These are phyloP conservation scores for Thelonectria rubi DNA, from an alignment of 2,329 filamentous ascomycete genomes.

Conservation along the genomic window DNA sequence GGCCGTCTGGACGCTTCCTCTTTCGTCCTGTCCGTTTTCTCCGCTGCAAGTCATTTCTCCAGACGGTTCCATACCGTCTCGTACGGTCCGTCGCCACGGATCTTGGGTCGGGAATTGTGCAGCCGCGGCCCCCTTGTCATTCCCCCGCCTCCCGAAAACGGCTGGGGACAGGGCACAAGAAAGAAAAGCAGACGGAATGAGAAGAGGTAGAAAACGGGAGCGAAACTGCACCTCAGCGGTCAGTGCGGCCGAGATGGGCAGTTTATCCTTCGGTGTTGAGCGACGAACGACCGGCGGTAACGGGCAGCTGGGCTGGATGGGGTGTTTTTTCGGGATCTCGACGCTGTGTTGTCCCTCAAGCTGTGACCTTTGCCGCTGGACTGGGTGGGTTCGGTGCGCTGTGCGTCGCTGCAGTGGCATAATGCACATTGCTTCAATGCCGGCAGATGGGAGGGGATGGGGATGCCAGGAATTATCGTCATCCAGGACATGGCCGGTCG, in stretches of 20 bases:
- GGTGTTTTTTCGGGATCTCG: slow-evolving; percentile 20
- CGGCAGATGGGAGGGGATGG: slow-evolving; percentile 12
- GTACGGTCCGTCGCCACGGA: background rate
- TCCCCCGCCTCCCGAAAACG: background rate
- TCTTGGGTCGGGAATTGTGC: background rate
- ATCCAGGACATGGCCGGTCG: background rate
- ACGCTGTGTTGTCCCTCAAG: slow-evolving; percentile 8
- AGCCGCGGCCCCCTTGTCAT: background rate
- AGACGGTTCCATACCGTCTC: slow-evolving; percentile 5
- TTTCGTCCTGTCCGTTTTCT: background rate
- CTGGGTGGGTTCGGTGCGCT: slow-evolving; percentile 3
- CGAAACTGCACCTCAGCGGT: slow-evolving; percentile 10
- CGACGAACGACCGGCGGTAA: slow-evolving; percentile 1
- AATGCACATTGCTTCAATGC: slow-evolving; percentile 8
- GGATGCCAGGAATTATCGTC: background rate
- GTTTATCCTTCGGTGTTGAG: slow-evolving; percentile 17
- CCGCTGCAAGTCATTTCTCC: slow-evolving; percentile 9
- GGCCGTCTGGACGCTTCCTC: background rate
- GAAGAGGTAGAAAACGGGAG: slow-evolving; percentile 6
- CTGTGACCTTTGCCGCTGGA: background rate
- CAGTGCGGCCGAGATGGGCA: slow-evolving; percentile 15
- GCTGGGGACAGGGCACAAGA: slow-evolving; percentile 1
- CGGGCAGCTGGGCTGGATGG: slow-evolving; percentile 2
- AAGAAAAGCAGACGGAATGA: background rate
- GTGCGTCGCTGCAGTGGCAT: slow-evolving; percentile 8